A percentile compares a stretch with the other conserved stretches of the same genome.
phyloP scores from a whole-genome alignment of 768 basidiomycete species.

The Lanmaoa rubissima region DNA sequence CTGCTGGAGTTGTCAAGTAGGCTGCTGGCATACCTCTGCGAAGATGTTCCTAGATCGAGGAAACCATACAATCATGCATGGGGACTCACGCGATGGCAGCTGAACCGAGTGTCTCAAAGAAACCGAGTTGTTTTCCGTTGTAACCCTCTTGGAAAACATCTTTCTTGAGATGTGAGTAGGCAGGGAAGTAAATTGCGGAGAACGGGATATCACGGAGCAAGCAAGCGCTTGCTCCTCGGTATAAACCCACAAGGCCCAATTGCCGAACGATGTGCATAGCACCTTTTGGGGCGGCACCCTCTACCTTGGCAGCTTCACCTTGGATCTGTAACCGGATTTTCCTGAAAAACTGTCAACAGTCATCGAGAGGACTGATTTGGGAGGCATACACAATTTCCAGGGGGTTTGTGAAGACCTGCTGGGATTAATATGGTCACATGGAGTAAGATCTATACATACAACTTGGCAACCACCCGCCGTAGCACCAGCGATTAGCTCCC shows the following conservation, averaged over 20 bases:
- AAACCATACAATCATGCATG: slow-evolving; percentile 13
- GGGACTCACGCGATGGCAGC: slow-evolving; percentile 76
- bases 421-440: slow-evolving; percentile 15
- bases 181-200: slow-evolving; percentile 89
- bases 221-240: slow-evolving; percentile 92
- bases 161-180: slow-evolving; percentile 87
- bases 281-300: slow-evolving; percentile 78
- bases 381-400: slow-evolving; percentile 84
- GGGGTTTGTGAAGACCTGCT: slow-evolving; percentile 94
- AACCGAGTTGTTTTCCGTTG: slow-evolving; percentile 89
- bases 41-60: slow-evolving; percentile 29
- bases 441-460: slow-evolving; percentile 48
- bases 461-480: slow-evolving; percentile 97
- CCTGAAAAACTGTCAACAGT: slow-evolving; percentile 36
- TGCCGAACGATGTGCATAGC: slow-evolving; percentile 92
- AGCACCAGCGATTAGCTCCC: slow-evolving; percentile 92
- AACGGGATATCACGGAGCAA: slow-evolving; percentile 95
- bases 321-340: slow-evolving; percentile 96
- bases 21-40: slow-evolving; percentile 96
- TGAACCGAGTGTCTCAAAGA: slow-evolving; percentile 82
- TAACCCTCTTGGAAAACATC: slow-evolving; percentile 95
- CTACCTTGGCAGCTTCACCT: slow-evolving; percentile 88
- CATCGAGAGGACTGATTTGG: not conserved
- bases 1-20: slow-evolving; percentile 88
- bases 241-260: slow-evolving; percentile 88